Evolutionary conservation across 495 filamentous ascomycete genomes (phyloP), one percentile per base, ranked within the genome.

Genomic region (Astrocystis sublimbata): DNA sequence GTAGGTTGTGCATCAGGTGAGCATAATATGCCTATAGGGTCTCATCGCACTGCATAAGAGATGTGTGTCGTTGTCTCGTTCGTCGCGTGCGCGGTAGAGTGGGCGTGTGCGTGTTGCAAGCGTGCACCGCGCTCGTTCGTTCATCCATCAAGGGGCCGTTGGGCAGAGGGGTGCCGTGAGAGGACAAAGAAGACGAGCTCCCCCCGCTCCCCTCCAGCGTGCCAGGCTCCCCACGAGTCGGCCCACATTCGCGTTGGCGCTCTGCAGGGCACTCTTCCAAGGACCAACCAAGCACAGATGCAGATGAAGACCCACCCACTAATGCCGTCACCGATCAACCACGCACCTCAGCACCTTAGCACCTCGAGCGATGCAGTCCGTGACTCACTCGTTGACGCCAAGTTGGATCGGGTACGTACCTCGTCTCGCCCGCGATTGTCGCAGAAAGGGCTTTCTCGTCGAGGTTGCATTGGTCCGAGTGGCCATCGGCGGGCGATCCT

Each of bases 31-130:
- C 31, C 5, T 10, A 28, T 24, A 62, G 24, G 60, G 67, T 70
- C 35, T 65, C 70, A 70, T 62, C 55, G 52, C 64, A 51, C 38
- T 60, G 68, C 63, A 60, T 60, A 63, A 61, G 50, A 43, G 60
- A 30, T 42, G 54, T 66, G 63, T 62, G 61, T 61, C 62, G 60
- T 58, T 52, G 64, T 65, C 56, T 60, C 56, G 68, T 72, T 70
- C 70, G 68, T 62, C 54, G 58, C 58, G 50, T 56, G 45, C 30
- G 43, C 35, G 58, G 55, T 54, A 64, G 63, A 60, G 55, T 54
- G 62, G 63, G 58, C 69, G 65, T 68, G 60, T n/a, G 67, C 63
- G 66, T 68, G 63, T 60, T 52, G 58, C 45, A 61, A 26, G 52
- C 57, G 62, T 54, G 60, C 38, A 49, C 58, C 68, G 61, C 68